Percentiles rank a stretch among this genome's conserved stretches.
These are phyloP conservation scores for Pseudophaeomoniella oleicola DNA, from an alignment of 2,329 filamentous ascomycete species.

Conservation along the genomic window DNA sequence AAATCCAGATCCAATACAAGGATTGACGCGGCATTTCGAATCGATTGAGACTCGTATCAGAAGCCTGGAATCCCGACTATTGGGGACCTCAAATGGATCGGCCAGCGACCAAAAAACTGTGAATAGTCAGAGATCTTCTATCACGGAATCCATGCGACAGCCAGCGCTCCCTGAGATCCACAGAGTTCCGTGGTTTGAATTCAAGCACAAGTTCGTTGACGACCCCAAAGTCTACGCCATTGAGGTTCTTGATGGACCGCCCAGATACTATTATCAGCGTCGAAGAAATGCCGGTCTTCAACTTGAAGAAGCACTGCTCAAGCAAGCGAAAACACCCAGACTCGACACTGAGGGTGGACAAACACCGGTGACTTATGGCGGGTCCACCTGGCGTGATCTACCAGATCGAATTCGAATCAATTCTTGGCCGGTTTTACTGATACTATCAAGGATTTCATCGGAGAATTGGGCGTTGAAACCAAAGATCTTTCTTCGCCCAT, in stretches of 20 bases:
- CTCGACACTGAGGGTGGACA: not conserved
- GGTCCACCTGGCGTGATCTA: not conserved
- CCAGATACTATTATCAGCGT: constrained; percentile 4
- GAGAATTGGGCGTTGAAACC: constrained; percentile 1
- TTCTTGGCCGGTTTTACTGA: constrained; percentile 2
- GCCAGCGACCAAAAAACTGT: not conserved
- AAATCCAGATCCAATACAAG: not conserved
- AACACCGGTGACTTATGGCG: not conserved
- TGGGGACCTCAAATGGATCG: not conserved
- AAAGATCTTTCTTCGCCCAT: constrained; percentile 4
- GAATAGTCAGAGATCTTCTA: not conserved
- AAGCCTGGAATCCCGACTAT: not conserved
- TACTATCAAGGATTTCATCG: constrained; percentile 1
- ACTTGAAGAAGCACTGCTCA: not conserved
- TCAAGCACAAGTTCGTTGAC: constrained; percentile 3
- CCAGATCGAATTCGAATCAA: constrained; percentile 5
- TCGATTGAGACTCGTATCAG: not conserved
- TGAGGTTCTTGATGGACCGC: constrained; percentile 2
- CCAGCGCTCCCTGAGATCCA: constrained; percentile 4
- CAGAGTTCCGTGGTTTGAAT: constrained; percentile 3
- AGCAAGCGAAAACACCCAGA: not conserved
- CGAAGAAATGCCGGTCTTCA: not conserved
- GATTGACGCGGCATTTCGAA: not conserved
- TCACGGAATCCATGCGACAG: not conserved
- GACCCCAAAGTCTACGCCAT: constrained; percentile 3